phyloP scores from a whole-genome alignment of 169 alveolate species.

The Perkinsus marinus region DNA sequence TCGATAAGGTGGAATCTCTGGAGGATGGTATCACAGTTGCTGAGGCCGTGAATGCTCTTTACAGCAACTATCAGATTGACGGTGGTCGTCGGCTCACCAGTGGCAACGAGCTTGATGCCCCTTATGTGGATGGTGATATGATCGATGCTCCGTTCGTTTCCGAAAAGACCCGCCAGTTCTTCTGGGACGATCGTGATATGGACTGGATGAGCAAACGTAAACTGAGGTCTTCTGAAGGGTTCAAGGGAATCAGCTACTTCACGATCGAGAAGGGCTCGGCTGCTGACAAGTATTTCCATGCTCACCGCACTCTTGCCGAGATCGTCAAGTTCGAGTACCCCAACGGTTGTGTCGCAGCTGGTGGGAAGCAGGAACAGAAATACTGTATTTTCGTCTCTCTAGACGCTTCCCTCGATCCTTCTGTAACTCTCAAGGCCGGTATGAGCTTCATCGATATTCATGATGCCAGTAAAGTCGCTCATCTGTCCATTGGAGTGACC shows the following conservation, averaged over 20 bases:
- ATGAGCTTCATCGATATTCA: not conserved
- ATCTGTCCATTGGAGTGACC: not conserved
- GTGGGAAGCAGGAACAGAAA: not conserved
- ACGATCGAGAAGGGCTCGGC: not conserved
- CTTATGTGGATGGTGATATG: not conserved
- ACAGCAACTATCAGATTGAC: not conserved
- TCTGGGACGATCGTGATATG: not conserved
- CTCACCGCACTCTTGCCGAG: not conserved
- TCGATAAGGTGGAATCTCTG: not conserved
- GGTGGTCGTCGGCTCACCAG: not conserved
- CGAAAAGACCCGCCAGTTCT: not conserved
- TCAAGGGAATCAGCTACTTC: not conserved
- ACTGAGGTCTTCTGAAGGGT: not conserved
- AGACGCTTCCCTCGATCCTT: not conserved
- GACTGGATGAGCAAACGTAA: not conserved
- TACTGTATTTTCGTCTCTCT: not conserved
- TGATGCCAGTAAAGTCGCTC: not conserved
- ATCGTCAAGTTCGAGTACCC: not conserved
- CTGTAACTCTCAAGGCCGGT: not conserved
- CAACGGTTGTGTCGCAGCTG: not conserved
- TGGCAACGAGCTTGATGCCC: not conserved
- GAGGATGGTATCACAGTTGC: not conserved
- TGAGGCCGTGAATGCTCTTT: not conserved
- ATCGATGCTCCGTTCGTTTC: not conserved
- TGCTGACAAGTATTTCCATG: not conserved